These are phyloP conservation scores for Boletus rubroflammeus DNA, from an alignment of 768 basidiomycete species.

Conservation along the genomic window DNA sequence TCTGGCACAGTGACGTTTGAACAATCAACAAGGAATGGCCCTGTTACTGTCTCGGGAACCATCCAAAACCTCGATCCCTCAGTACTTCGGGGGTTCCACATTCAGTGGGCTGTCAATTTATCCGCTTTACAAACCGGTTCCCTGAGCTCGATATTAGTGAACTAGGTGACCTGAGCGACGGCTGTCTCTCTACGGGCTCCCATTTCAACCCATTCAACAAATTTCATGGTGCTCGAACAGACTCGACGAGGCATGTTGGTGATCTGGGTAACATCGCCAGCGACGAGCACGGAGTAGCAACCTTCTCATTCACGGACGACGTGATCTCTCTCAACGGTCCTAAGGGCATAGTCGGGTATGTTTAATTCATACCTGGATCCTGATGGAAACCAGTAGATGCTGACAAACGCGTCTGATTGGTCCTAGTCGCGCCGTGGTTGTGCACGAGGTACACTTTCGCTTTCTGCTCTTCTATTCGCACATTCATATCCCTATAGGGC, in stretches of 20 bases:
- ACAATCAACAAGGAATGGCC: slow-evolving; percentile 46
- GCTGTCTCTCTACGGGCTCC: slow-evolving; percentile 63
- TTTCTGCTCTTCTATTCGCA: slow-evolving; percentile 6
- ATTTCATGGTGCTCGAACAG: slow-evolving; percentile 62
- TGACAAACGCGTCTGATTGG: slow-evolving; percentile 5
- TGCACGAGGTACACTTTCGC: slow-evolving; percentile 52
- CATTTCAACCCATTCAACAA: slow-evolving; percentile 74
- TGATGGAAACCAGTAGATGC: background rate
- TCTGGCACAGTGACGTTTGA: slow-evolving; percentile 64
- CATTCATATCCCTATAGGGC: slow-evolving; percentile 40
- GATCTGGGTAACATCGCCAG: slow-evolving; percentile 73
- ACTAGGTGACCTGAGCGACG: slow-evolving; percentile 62
- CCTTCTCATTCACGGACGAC: slow-evolving; percentile 55
- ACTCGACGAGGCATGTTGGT: slow-evolving; percentile 61
- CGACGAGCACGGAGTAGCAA: slow-evolving; percentile 54
- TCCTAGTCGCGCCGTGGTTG: slow-evolving; percentile 62
- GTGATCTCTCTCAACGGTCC: slow-evolving; percentile 66
- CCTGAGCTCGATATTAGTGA: slow-evolving; percentile 9
- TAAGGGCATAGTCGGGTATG: slow-evolving; percentile 66
- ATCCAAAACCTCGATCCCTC: slow-evolving; percentile 57
- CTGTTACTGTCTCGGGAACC: slow-evolving; percentile 60
- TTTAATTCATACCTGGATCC: background rate
- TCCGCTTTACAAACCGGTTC: slow-evolving; percentile 19
- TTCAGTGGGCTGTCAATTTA: slow-evolving; percentile 54
- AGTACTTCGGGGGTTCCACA: slow-evolving; percentile 69